phyloP scores from a whole-genome alignment of 2,329 filamentous ascomycete genomes.

The Zymoseptoria crescenta region DNA sequence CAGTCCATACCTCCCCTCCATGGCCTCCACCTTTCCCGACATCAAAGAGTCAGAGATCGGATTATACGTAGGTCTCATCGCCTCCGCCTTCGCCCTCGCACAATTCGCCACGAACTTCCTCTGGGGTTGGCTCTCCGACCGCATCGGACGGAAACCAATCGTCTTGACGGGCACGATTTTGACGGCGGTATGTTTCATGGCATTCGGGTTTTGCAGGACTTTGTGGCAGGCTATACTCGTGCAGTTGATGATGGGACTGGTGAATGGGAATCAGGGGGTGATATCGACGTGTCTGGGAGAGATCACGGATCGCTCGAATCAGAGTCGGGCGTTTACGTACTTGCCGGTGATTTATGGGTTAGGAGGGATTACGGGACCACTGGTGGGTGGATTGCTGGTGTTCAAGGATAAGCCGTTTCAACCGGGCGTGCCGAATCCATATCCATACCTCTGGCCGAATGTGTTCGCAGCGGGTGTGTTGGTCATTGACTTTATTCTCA shows the following conservation, averaged over 20 bases:
- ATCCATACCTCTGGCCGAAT: constrained; percentile 82
- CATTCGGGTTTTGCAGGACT: constrained; percentile 77
- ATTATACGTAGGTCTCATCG: constrained; percentile 82
- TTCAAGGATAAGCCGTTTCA: constrained; percentile 52
- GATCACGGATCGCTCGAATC: constrained; percentile 89
- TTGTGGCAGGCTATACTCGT: constrained; percentile 80
- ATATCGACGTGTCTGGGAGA: constrained; percentile 92
- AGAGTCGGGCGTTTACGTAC: constrained; percentile 88
- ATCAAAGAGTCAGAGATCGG: constrained; percentile 65
- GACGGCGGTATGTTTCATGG: constrained; percentile 70
- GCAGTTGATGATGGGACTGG: constrained; percentile 81
- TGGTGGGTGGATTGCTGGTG: constrained; percentile 80
- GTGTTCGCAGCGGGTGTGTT: constrained; percentile 67
- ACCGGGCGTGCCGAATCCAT: constrained; percentile 46
- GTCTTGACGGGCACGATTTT: constrained; percentile 75
- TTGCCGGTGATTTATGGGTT: constrained; percentile 93
- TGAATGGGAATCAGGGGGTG: constrained; percentile 92
- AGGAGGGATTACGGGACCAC: constrained; percentile 84
- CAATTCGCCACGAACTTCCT: constrained; percentile 89
- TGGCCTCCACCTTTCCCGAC: constrained; percentile 79
- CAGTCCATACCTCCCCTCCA: constrained; percentile 85
- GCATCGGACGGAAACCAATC: constrained; percentile 72
- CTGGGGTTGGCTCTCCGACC: constrained; percentile 79
- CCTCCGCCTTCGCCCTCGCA: constrained; percentile 83
- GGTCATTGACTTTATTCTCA: constrained; percentile 61